Percentiles rank a stretch among this genome's conserved stretches.
Conservation (phyloP, 352 stramenopile genomes). For the Phytophthora tentaculata region DNA sequence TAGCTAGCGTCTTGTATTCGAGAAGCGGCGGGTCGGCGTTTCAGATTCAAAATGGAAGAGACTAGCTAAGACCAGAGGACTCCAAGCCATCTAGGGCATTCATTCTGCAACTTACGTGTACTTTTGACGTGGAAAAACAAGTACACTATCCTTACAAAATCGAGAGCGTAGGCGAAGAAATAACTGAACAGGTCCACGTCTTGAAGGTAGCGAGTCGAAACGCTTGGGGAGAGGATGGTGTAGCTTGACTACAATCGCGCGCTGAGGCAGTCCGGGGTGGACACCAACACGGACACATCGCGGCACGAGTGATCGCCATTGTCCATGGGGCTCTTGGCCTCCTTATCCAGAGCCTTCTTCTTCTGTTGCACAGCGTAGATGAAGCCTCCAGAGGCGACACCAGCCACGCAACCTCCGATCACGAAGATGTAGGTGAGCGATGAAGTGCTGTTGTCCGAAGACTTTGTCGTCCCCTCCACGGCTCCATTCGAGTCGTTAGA, state of each 20-base stretch:
- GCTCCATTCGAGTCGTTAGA: constrained; percentile 24
- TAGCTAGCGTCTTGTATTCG: not conserved
- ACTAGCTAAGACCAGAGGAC: not conserved
- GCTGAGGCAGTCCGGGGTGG: constrained; percentile 31
- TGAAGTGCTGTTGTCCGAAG: constrained; percentile 30
- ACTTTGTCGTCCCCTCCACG: constrained; percentile 59
- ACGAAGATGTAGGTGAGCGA: constrained; percentile 45
- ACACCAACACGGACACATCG: constrained; percentile 46
- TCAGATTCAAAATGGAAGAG: constrained; percentile 1
- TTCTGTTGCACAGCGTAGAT: constrained; percentile 62
- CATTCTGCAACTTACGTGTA: too few relatives aligned
- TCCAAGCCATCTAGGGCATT: too few relatives aligned
- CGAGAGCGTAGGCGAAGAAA: constrained; percentile 13
- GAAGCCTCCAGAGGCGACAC: constrained; percentile 44
- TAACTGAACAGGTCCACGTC: constrained; percentile 28
- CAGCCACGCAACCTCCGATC: constrained; percentile 40
- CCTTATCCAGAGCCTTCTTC: constrained; percentile 52
- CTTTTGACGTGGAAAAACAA: constrained; percentile 32
- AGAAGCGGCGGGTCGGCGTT: constrained; percentile 26
- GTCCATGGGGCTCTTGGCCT: constrained; percentile 48
- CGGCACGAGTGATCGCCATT: constrained; percentile 33
- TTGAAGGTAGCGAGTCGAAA: constrained; percentile 33
- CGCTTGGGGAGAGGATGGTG: constrained; percentile 12
- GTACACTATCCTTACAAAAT: constrained; percentile 18
- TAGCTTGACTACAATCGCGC: constrained; percentile 22